phyloP scores from a whole-genome alignment of 2,329 filamentous ascomycete genomes.

The Apiospora pterosperma region DNA sequence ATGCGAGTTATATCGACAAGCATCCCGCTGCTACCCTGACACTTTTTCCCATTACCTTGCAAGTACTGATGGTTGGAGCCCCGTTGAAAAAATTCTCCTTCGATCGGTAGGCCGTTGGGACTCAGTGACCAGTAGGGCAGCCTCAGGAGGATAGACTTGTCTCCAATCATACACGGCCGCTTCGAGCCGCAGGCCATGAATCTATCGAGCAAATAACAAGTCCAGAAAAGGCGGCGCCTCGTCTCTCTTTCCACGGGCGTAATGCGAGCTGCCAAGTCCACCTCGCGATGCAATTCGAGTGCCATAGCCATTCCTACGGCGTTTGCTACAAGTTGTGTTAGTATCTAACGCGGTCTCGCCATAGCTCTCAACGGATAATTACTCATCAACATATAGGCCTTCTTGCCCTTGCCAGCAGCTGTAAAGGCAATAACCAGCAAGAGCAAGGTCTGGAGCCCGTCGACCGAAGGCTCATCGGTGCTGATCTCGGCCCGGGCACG shows the following conservation, averaged over 20 bases:
- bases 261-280: conserved; percentile 59
- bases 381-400: conserved; percentile 83
- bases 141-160: conserved; percentile 71
- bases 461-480: conserved; percentile 76
- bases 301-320: conserved; percentile 82
- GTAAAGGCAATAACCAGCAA: conserved; percentile 74
- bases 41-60: conserved; percentile 64
- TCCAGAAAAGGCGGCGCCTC: conserved; percentile 80
- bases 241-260: conserved; percentile 70
- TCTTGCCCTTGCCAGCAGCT: conserved; percentile 76
- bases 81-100: conserved; percentile 79
- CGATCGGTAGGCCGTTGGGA: conserved; percentile 57
- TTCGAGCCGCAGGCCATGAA: conserved; percentile 80
- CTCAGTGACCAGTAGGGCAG: conserved; percentile 71
- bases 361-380: conserved; percentile 19
- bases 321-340: conserved; percentile 51
- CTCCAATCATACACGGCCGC: conserved; percentile 73
- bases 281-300: conserved; percentile 75
- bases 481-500: conserved; percentile 69
- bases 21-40: conserved; percentile 74
- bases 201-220: conserved; percentile 82
- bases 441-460: conserved; percentile 71
- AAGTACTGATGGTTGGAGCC: conserved; percentile 75
- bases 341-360: conserved; percentile 9
- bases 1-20: conserved; percentile 82